These are phyloP conservation scores for Trichomonas tenax DNA, from an alignment of 208 protist species.

Conservation along the genomic window DNA sequence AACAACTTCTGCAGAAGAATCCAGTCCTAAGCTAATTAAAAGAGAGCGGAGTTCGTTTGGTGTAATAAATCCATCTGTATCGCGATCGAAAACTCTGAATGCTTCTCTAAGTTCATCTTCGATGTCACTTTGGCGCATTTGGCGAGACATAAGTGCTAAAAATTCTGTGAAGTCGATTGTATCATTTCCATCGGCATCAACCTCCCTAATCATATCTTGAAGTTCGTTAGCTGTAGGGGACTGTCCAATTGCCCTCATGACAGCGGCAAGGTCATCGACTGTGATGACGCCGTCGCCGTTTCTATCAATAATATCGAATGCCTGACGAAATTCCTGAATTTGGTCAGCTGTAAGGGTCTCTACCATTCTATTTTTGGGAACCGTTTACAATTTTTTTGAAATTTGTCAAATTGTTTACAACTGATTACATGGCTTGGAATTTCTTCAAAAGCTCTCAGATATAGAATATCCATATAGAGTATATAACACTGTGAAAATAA, in stretches of 20 bases:
- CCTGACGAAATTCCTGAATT: slow-evolving; percentile 44
- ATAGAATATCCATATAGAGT: too few relatives aligned
- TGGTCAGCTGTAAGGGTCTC: slow-evolving; percentile 54
- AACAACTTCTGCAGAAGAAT: slow-evolving; percentile 9
- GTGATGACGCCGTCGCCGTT: slow-evolving; percentile 15
- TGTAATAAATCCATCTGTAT: slow-evolving; percentile 6
- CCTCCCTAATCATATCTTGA: slow-evolving; percentile 25
- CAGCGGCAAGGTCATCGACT: slow-evolving; percentile 5
- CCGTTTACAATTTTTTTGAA: neutral
- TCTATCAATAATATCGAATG: slow-evolving; percentile 23
- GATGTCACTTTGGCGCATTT: slow-evolving; percentile 51
- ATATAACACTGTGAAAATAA: too few relatives aligned
- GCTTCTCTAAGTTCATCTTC: slow-evolving; percentile 20
- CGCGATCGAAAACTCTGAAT: slow-evolving; percentile 15
- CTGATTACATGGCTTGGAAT: too few relatives aligned
- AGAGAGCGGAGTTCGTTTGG: neutral
- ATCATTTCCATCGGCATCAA: slow-evolving; percentile 27
- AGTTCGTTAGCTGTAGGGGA: slow-evolving; percentile 14
- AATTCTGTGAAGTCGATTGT: slow-evolving; percentile 90
- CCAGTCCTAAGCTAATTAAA: neutral
- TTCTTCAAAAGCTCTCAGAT: too few relatives aligned
- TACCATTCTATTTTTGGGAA: neutral
- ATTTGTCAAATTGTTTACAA: too few relatives aligned
- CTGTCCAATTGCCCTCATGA: slow-evolving; percentile 19
- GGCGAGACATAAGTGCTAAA: slow-evolving; percentile 46